phyloP scores from a whole-genome alignment of 495 filamentous ascomycete species.

The Neurospora tetraspora region DNA sequence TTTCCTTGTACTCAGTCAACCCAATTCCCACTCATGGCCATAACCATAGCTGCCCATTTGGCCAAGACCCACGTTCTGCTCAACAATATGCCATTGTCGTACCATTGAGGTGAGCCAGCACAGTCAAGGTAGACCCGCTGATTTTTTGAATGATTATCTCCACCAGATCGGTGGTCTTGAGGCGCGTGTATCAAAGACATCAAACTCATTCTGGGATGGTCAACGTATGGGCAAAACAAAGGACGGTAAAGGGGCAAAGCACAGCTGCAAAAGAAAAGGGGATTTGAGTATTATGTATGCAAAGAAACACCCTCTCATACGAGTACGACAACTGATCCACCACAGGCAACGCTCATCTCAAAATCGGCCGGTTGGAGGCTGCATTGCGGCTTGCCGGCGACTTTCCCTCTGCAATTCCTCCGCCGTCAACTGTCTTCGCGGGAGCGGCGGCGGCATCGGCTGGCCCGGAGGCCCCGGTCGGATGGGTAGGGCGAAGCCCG shows the following conservation, averaged over 20 bases:
- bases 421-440: slow-evolving; percentile 27
- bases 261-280: not conserved
- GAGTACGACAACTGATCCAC: slow-evolving; percentile 2
- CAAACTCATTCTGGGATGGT: not conserved
- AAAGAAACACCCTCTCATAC: slow-evolving; percentile 17
- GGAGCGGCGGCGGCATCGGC: slow-evolving; percentile 34
- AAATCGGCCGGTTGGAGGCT: slow-evolving; percentile 24
- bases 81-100: not conserved
- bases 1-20: not conserved
- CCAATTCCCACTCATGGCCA: not conserved
- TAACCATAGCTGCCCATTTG: not conserved
- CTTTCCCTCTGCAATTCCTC: slow-evolving; percentile 13
- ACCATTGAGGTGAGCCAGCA: not conserved
- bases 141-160: not conserved
- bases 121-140: not conserved
- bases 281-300: slow-evolving; percentile 9
- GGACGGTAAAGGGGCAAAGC: not conserved
- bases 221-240: not conserved
- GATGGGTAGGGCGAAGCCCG: slow-evolving; percentile 36
- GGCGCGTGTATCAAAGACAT: not conserved
- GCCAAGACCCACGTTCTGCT: not conserved
- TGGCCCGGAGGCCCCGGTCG: slow-evolving; percentile 35
- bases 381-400: slow-evolving; percentile 29
- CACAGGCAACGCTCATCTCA: not conserved
- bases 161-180: not conserved